Conservation (phyloP, 306 rosid genomes). For the Fragaria ananassa region DNA sequence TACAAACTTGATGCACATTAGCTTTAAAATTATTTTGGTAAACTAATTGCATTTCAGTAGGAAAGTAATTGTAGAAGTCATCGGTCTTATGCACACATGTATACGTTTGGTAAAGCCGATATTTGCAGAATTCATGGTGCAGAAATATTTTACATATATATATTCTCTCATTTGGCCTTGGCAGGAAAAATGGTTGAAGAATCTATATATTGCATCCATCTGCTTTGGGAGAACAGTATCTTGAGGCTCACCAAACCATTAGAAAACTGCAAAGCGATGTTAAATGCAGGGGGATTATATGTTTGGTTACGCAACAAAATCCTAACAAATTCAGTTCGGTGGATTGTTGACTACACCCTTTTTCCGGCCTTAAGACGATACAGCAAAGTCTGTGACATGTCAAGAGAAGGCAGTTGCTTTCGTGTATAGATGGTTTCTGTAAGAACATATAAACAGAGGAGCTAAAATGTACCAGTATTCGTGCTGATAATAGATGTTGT, state of each 20-base stretch:
- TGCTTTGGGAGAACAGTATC: constrained; percentile 44
- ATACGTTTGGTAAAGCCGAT: neutral
- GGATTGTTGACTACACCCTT: constrained; percentile 8
- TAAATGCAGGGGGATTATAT: constrained; percentile 4
- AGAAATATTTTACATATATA: neutral
- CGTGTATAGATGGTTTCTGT: constrained; percentile 19
- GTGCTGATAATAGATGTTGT: constrained; percentile 5
- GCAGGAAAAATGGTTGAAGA: constrained; percentile 48
- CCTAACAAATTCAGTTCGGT: constrained; percentile 10
- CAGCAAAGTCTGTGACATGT: constrained; percentile 9
- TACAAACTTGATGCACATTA: neutral
- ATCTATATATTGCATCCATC: constrained; percentile 39
- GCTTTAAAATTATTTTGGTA: neutral
- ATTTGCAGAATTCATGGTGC: neutral
- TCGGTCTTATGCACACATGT: neutral
- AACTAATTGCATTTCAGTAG: neutral
- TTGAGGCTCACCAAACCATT: constrained; percentile 14
- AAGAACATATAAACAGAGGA: neutral
- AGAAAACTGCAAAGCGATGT: constrained; percentile 14
- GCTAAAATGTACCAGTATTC: constrained; percentile 23
- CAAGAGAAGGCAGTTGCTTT: constrained; percentile 18
- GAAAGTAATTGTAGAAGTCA: neutral
- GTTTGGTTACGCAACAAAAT: neutral
- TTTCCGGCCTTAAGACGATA: constrained; percentile 9
- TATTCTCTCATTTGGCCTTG: neutral